phyloP scores from a whole-genome alignment of 768 basidiomycete genomes.

The Daedaleopsis nitida region DNA sequence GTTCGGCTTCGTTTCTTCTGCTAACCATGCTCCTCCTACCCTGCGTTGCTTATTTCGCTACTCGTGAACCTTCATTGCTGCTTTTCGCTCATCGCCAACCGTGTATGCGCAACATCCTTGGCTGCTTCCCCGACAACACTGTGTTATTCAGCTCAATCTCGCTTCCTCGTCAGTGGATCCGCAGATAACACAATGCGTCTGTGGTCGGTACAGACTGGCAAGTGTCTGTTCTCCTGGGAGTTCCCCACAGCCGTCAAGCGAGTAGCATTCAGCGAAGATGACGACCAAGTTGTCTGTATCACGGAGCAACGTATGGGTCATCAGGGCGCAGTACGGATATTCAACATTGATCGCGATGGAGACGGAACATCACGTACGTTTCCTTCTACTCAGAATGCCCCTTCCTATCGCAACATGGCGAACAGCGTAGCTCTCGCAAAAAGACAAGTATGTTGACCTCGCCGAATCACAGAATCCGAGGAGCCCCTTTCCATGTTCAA shows the following conservation, averaged over 20 bases:
- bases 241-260: conserved; percentile 98
- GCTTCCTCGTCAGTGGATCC: conserved; percentile 85
- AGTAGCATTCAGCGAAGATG: conserved; percentile 88
- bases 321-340: conserved; percentile 90
- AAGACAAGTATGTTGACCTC: not conserved
- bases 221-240: conserved; percentile 95
- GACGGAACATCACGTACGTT: conserved; percentile 83
- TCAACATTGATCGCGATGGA: conserved; percentile 79
- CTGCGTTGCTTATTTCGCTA: too few relatives aligned
- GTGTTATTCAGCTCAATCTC: conserved; percentile 66
- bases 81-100: too few relatives aligned
- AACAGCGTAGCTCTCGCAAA: not conserved
- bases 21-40: too few relatives aligned
- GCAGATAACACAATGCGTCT: conserved; percentile 93
- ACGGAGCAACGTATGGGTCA: conserved; percentile 97
- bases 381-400: not conserved
- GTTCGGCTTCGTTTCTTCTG: not conserved
- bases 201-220: conserved; percentile 88
- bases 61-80: too few relatives aligned
- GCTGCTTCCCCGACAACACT: not conserved
- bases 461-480: conserved; percentile 56
- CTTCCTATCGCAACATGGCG: not conserved
- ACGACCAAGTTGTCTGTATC: conserved; percentile 83
- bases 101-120: not conserved
- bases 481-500: conserved; percentile 81